Evolutionary conservation across 148 eudicot genomes (phyloP).

Genomic region (Fagopyrum tataricum): DNA sequence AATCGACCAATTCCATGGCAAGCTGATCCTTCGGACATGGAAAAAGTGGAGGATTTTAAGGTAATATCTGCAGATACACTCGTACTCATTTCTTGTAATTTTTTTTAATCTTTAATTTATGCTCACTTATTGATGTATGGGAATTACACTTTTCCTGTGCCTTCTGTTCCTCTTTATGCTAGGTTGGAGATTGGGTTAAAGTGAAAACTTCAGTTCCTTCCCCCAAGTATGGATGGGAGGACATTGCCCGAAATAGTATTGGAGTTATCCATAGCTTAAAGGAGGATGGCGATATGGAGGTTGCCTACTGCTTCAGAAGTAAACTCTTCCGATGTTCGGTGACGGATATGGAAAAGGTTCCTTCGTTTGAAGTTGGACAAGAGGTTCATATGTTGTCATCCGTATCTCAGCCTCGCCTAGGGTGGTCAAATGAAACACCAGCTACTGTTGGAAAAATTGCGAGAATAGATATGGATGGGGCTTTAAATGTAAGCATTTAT

Average conservation of each 20-base stretch:
- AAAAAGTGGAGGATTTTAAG: slow-evolving; percentile 94
- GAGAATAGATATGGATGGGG: slow-evolving; percentile 95
- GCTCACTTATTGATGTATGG: neutral
- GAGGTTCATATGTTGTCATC: slow-evolving; percentile 83
- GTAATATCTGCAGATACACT: slow-evolving; percentile 26
- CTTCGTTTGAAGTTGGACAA: slow-evolving; percentile 91
- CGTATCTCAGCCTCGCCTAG: slow-evolving; percentile 80
- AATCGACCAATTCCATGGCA: slow-evolving; percentile 97
- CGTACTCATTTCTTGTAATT: no score
- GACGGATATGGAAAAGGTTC: slow-evolving; percentile 86
- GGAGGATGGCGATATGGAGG: slow-evolving; percentile 96
- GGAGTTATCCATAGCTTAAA: slow-evolving; percentile 92
- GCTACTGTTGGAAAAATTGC: slow-evolving; percentile 80
- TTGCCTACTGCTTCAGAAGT: slow-evolving; percentile 93
- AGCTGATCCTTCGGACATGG: slow-evolving; percentile 99
- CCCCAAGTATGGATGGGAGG: slow-evolving; percentile 99
- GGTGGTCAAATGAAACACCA: slow-evolving; percentile 92
- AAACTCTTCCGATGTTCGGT: slow-evolving; percentile 90
- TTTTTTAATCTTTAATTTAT: no score
- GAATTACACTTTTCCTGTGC: neutral
- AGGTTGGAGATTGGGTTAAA: slow-evolving; percentile 97
- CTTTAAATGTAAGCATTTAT: slow-evolving; percentile 64
- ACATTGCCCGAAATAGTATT: slow-evolving; percentile 72
- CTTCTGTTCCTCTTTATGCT: slow-evolving; percentile 11
- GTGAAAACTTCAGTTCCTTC: slow-evolving; percentile 92